Evolutionary conservation across 1,139 yeast species (phyloP).

Genomic region (Protomyces macrosporus): DNA sequence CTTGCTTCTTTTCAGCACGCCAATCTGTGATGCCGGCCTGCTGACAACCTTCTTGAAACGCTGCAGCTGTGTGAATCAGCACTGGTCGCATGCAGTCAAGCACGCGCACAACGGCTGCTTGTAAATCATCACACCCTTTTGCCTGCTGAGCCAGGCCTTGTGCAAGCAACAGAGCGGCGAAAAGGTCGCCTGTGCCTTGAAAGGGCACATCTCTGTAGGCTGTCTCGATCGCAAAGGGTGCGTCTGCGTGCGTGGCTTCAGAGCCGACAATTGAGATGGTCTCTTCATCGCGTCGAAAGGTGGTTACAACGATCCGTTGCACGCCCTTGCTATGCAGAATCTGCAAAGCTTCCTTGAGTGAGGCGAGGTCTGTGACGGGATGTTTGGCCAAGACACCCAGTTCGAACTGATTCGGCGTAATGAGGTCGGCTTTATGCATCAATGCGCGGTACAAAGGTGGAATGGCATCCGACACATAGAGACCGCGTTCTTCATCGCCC

Average conservation of each 20-base stretch:
- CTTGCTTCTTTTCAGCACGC: slow-evolving; percentile 2
- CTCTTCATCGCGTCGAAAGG: slow-evolving; percentile 42
- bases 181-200: slow-evolving; percentile 90
- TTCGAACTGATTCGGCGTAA: slow-evolving; percentile 91
- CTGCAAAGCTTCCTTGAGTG: slow-evolving; percentile 48
- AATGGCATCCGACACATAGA: slow-evolving; percentile 71
- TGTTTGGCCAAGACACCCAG: slow-evolving; percentile 48
- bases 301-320: slow-evolving; percentile 64
- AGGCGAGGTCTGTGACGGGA: slow-evolving; percentile 44
- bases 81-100: slow-evolving; percentile 9
- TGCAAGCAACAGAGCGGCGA: slow-evolving; percentile 50
- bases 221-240: slow-evolving; percentile 44
- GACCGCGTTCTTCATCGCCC: slow-evolving; percentile 74
- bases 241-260: background rate
- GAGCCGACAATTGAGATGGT: slow-evolving; percentile 23
- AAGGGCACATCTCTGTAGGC: slow-evolving; percentile 66
- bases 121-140: background rate
- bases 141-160: background rate
- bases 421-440: slow-evolving; percentile 51
- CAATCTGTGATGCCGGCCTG: background rate
- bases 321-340: slow-evolving; percentile 52
- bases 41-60: background rate
- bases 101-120: slow-evolving; percentile 4
- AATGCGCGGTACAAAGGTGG: slow-evolving; percentile 61
- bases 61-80: slow-evolving; percentile 5